phyloP scores from a whole-genome alignment of 169 alveolate species.

The Plasmodium billcollinsi region DNA sequence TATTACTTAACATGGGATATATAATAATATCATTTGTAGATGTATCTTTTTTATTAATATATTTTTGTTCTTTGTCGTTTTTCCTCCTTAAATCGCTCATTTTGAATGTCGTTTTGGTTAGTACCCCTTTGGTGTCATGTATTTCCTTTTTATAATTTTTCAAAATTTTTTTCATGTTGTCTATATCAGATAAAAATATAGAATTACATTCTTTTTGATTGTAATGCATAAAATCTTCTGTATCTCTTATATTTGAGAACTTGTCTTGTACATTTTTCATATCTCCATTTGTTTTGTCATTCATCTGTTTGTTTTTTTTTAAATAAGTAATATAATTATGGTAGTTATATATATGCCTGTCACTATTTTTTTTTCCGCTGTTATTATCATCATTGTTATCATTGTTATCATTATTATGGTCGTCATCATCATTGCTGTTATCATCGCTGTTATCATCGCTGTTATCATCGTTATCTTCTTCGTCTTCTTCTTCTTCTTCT shows the following conservation, averaged over 20 bases:
- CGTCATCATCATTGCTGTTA: slow-evolving; percentile 18
- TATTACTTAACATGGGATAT: not conserved
- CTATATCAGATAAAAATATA: not conserved
- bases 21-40: too few relatives aligned
- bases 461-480: slow-evolving; percentile 74
- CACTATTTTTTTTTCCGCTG: slow-evolving; percentile 33
- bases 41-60: not conserved
- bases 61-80: slow-evolving; percentile 1
- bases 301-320: slow-evolving; percentile 10
- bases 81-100: not conserved
- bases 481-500: slow-evolving; percentile 66
- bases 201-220: slow-evolving; percentile 1
- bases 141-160: not conserved
- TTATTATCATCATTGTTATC: slow-evolving; percentile 51
- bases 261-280: slow-evolving; percentile 1
- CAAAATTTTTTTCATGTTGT: slow-evolving; percentile 4
- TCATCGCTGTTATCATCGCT: slow-evolving; percentile 24
- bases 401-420: slow-evolving; percentile 76
- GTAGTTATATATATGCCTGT: slow-evolving; percentile 7
- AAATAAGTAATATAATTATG: slow-evolving; percentile 45
- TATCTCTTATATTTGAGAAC: slow-evolving; percentile 20
- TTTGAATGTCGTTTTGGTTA: too few relatives aligned
- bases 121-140: too few relatives aligned
- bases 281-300: slow-evolving; percentile 16
- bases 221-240: slow-evolving; percentile 11